phyloP scores from a whole-genome alignment of 202 grass and related monocot genomes.

The Cymbopogon flexuosus region DNA sequence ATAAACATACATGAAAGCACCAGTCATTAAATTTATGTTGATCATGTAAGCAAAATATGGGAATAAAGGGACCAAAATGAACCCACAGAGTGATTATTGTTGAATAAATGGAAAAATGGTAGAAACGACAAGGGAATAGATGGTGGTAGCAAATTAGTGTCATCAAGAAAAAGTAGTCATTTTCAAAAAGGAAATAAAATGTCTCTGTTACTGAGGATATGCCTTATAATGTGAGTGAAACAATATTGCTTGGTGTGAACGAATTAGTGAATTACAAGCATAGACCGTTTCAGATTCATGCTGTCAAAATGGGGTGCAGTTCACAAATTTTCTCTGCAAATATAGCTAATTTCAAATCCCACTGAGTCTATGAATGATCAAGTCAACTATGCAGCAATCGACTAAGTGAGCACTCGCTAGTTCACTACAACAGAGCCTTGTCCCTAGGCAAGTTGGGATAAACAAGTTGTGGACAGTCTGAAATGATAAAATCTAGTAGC shows the following conservation, averaged over 20 bases:
- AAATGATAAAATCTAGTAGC: slow-evolving; percentile 5
- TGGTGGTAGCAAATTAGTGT: not conserved
- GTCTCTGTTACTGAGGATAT: not conserved
- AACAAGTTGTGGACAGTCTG: not conserved
- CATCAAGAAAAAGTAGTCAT: not conserved
- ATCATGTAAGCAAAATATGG: not conserved
- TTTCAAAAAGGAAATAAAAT: not conserved
- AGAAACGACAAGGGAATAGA: not conserved
- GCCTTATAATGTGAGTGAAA: not conserved
- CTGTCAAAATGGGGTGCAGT: not conserved
- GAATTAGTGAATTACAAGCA: not conserved
- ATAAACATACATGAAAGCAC: slow-evolving; percentile 25
- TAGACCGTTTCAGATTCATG: not conserved
- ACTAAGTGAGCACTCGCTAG: not conserved
- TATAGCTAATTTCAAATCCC: not conserved
- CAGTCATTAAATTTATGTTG: slow-evolving; percentile 21
- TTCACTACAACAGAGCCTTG: not conserved
- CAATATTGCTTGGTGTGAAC: not conserved
- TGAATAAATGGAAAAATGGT: not conserved
- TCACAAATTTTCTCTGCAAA: not conserved
- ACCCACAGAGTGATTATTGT: not conserved
- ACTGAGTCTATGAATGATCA: not conserved
- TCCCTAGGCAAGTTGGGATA: not conserved
- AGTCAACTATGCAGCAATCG: not conserved
- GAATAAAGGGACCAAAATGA: not conserved